phyloP scores from a whole-genome alignment of 768 basidiomycete genomes.

The Trametes maxima region DNA sequence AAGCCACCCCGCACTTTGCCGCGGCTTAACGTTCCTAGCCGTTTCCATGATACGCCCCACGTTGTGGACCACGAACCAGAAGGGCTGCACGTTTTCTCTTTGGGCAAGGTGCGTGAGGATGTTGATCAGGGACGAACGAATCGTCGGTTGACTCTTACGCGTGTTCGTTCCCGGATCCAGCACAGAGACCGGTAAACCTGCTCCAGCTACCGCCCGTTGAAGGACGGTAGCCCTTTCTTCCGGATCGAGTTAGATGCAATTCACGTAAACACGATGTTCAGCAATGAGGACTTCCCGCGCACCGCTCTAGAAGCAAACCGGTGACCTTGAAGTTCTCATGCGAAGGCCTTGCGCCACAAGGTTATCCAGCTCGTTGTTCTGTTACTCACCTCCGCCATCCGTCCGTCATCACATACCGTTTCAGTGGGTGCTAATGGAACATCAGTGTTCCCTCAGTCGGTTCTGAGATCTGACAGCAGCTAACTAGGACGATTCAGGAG shows the following conservation, averaged over 20 bases:
- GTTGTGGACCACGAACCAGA: too few species aligned
- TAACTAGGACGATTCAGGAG: too few species aligned
- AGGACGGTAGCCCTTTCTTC: background rate
- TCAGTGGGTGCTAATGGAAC: too few species aligned
- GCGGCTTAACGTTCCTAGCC: too few species aligned
- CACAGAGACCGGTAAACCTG: background rate
- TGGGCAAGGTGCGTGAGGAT: background rate
- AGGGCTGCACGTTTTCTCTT: too few species aligned
- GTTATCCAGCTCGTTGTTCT: background rate
- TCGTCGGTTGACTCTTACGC: background rate
- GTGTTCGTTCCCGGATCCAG: background rate
- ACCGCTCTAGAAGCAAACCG: background rate
- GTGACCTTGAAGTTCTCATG: background rate
- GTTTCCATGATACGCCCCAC: too few species aligned
- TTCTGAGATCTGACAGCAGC: background rate
- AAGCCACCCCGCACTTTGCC: too few species aligned
- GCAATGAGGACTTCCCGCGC: background rate
- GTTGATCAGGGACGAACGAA: background rate
- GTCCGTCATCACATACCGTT: background rate
- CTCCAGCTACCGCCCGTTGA: background rate
- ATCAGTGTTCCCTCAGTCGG: background rate
- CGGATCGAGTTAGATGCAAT: background rate
- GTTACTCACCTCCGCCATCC: background rate
- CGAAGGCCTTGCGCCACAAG: conserved; percentile 1
- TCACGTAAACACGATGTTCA: background rate